phyloP scores from a whole-genome alignment of 257 asterid species.

The Fraxinus cuspidata region DNA sequence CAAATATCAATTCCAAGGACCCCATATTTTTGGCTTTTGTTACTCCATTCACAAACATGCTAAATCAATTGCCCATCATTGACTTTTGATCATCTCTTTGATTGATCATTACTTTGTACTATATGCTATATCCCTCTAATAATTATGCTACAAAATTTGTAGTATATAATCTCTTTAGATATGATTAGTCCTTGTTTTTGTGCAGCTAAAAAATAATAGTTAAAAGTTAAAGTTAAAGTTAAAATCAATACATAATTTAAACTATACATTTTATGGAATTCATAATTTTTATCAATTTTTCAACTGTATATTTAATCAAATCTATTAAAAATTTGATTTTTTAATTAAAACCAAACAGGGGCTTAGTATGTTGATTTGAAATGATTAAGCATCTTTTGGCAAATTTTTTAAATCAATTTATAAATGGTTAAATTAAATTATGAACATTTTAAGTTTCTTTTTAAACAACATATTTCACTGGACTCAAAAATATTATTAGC shows the following conservation, averaged over 20 bases:
- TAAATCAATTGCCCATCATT: slow-evolving; percentile 18
- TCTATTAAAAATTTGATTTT: too few species aligned
- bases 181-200: neutral
- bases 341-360: too few species aligned
- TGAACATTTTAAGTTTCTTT: too few species aligned
- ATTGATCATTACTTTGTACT: neutral
- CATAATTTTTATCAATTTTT: neutral
- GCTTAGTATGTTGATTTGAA: too few species aligned
- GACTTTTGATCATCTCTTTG: neutral
- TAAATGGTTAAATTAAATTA: too few species aligned
- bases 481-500: too few species aligned
- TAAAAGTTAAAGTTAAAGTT: too few species aligned
- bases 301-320: neutral
- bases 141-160: neutral
- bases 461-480: too few species aligned
- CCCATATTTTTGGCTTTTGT: slow-evolving; percentile 24
- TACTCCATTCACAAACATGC: slow-evolving; percentile 25
- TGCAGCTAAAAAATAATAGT: too few species aligned
- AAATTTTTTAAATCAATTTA: too few species aligned
- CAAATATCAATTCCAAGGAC: slow-evolving; percentile 16
- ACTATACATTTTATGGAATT: neutral
- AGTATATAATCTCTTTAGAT: neutral
- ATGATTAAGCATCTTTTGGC: too few species aligned
- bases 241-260: slow-evolving; percentile 5
- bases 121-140: neutral